Base-by-base conservation (phyloP, 139 green algal genomes). In the Chlorella sp. region DNA sequence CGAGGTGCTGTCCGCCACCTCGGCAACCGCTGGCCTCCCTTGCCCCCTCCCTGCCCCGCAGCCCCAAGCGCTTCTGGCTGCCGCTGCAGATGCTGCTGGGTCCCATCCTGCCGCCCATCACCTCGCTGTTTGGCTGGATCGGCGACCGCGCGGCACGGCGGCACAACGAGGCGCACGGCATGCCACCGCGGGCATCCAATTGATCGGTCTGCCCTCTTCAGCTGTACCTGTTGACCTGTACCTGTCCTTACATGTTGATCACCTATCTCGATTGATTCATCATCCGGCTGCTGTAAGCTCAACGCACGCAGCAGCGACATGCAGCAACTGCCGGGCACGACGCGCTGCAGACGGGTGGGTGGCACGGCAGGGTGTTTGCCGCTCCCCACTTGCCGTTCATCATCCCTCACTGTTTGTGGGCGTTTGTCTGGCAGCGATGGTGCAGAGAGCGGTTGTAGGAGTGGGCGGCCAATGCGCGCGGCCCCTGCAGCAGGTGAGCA, bases 81-180 rank as follows among this genome's bases (percentile, higher is more conserved):
- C 44, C 62, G 28, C 30, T 87, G 17, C 44, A 67, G 36, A 32
- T 73, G 2, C 30, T 90, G 68, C 44, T 90, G 56, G 54, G 44
- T 1, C 87, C 87, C 28, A 48, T 90, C 40, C 26, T 87, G 17
- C 51, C 68, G n/a, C 28, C 82, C 6, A 72, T 70, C 58, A 58
- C 65, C 44, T 62, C 78, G 54, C 17, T 84, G 24, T 56, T 90
- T 43, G 48, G 83, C 8, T 74, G 68, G 51, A 65, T 76, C 7
- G 78, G 44, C 24, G 77, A 90, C 46, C 40, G 56, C 1, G 58
- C 83, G 54, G 87, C 87, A 3, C 76, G 38, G 13, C 80, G 70
- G 38, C 78, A 75, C 79, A 90, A 90, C 62, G 28, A n/a, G 73
- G 60, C 30, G 30, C 77, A 83, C 32, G 58, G 60, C 77, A 83